phyloP scores from a whole-genome alignment of 176 grass and related monocot species.

The Puya raimondii region DNA sequence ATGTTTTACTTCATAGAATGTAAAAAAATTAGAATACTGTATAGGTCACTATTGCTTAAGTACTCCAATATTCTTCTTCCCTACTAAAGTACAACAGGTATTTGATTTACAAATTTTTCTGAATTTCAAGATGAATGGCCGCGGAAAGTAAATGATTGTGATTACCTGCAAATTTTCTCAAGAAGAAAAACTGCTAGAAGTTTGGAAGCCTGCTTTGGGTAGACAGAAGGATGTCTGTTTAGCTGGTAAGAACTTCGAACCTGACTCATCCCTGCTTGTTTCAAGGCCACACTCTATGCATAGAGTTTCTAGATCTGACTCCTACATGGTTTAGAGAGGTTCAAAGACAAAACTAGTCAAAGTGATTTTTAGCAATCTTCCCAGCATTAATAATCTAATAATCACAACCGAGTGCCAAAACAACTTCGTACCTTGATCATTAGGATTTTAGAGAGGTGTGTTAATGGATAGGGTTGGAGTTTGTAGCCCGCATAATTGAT shows the following conservation, averaged over 20 bases:
- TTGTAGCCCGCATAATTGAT: conserved; percentile 75
- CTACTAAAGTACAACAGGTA: no score
- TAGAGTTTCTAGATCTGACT: conserved; percentile 54
- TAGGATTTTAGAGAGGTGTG: conserved; percentile 50
- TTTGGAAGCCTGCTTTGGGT: conserved; percentile 28
- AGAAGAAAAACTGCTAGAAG: conserved; percentile 26
- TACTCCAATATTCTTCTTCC: no score
- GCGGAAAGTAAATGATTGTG: no score
- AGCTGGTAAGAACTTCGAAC: conserved; percentile 39
- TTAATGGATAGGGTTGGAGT: conserved; percentile 57
- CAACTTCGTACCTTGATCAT: conserved; percentile 62
- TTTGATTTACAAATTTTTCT: no score
- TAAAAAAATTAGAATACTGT: no score
- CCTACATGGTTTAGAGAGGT: conserved; percentile 34
- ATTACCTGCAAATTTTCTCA: conserved; percentile 28
- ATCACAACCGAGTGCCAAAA: not conserved
- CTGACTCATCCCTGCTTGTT: conserved; percentile 37
- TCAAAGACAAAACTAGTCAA: conserved; percentile 6
- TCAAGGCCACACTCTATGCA: conserved; percentile 69
- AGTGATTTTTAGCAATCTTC: not conserved
- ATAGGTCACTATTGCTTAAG: no score
- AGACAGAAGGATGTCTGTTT: conserved; percentile 67
- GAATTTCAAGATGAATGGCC: no score
- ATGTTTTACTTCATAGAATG: no score
- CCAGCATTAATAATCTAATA: not conserved